These are phyloP conservation scores for Cladosporium sp. DNA, from an alignment of 2,329 filamentous ascomycete species.

Conservation along the genomic window DNA sequence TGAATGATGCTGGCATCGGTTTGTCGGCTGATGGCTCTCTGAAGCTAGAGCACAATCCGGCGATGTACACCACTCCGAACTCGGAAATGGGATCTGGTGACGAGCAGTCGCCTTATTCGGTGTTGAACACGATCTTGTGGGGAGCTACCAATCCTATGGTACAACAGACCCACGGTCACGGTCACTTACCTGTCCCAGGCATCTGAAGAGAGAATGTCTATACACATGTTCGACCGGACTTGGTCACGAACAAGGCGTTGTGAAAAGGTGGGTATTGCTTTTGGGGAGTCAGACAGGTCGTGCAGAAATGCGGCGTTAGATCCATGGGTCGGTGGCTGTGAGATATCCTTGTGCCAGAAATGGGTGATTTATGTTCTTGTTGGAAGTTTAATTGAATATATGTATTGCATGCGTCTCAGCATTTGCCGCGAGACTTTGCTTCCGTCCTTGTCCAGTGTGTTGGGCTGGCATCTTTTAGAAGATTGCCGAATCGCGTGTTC, in stretches of 20 bases:
- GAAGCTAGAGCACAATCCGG: conserved; percentile 28
- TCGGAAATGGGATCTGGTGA: conserved; percentile 35
- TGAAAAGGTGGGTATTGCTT: not conserved
- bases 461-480: not conserved
- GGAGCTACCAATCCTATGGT: conserved; percentile 2
- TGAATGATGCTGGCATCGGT: conserved; percentile 20
- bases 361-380: not conserved
- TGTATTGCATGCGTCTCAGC: not conserved
- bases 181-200: not conserved
- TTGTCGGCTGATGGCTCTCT: conserved; percentile 22
- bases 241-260: not conserved
- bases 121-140: conserved; percentile 49
- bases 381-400: not conserved
- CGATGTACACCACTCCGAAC: conserved; percentile 31
- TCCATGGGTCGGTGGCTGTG: not conserved
- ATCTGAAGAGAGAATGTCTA: not conserved
- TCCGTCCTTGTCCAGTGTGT: not conserved
- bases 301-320: conserved; percentile 3
- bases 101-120: conserved; percentile 49
- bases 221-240: not conserved
- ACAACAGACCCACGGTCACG: conserved; percentile 2
- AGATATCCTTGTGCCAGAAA: not conserved
- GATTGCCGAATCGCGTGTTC: not conserved
- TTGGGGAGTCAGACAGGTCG: not conserved
- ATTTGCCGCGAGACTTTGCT: not conserved